These are phyloP conservation scores for Mycena capillaripes DNA, from an alignment of 768 basidiomycete species.

Conservation along the genomic window DNA sequence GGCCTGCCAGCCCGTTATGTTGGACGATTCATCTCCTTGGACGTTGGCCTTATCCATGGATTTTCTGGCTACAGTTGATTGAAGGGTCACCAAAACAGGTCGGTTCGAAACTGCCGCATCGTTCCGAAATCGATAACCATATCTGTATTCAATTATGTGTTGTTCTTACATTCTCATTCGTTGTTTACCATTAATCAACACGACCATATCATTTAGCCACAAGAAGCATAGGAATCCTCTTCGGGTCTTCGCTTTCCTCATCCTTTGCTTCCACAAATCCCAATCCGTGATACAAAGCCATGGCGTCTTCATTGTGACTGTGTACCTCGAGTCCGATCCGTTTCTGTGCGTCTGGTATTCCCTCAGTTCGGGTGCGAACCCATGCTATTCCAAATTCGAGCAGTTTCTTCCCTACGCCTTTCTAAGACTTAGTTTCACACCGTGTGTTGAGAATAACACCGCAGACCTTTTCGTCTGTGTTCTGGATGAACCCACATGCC, in stretches of 20 bases:
- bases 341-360: constrained; percentile 22
- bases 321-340: constrained; percentile 38
- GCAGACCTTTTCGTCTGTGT: constrained; percentile 39
- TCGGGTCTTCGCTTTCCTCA: constrained; percentile 23
- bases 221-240: constrained; percentile 25
- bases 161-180: not conserved
- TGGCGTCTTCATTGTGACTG: constrained; percentile 36
- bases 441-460: not conserved
- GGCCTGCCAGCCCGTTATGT: no score
- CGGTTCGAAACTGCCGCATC: no score
- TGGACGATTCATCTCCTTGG: no score
- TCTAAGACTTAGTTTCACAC: not conserved
- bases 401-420: constrained; percentile 31
- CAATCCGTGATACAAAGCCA: constrained; percentile 36
- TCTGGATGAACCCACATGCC: constrained; percentile 44
- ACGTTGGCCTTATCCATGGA: no score
- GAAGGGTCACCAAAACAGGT: no score
- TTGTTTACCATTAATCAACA: not conserved
- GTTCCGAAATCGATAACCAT: not conserved
- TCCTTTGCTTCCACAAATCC: constrained; percentile 35
- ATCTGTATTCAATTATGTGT: not conserved
- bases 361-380: constrained; percentile 24
- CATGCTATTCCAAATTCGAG: constrained; percentile 28
- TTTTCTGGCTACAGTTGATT: no score
- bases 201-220: constrained; percentile 16